These are phyloP conservation scores for Lolium rigidum DNA, from an alignment of 176 grass and related monocot species.

Conservation along the genomic window DNA sequence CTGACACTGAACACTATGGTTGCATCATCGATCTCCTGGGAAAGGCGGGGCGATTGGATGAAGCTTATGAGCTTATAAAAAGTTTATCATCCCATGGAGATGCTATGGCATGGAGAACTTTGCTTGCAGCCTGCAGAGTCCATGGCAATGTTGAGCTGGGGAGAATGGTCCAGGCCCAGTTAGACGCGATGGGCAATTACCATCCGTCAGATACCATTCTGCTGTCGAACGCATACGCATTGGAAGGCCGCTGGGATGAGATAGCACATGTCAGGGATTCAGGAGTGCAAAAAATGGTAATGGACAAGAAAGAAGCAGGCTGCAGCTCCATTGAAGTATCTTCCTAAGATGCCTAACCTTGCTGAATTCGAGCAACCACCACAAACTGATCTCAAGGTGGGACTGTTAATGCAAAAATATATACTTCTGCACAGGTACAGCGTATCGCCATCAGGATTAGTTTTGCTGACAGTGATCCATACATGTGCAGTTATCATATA, in stretches of 20 bases:
- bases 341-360: conserved; percentile 12
- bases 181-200: conserved; percentile 46
- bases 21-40: conserved; percentile 60
- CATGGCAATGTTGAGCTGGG: conserved; percentile 61
- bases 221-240: conserved; percentile 57
- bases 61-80: conserved; percentile 57
- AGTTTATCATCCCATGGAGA: conserved; percentile 41
- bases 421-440: conserved; percentile 13
- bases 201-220: conserved; percentile 66
- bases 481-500: conserved; percentile 25
- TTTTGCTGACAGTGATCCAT: conserved; percentile 19
- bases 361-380: not conserved
- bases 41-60: conserved; percentile 44
- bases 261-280: conserved; percentile 41
- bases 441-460: not conserved
- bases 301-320: conserved; percentile 58
- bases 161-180: conserved; percentile 29
- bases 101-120: conserved; percentile 53
- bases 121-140: conserved; percentile 73
- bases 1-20: conserved; percentile 45
- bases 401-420: not conserved
- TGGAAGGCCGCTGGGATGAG: conserved; percentile 51
- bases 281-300: conserved; percentile 32
- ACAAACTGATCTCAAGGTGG: not conserved
- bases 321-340: conserved; percentile 44